These are phyloP conservation scores for Suaeda aralocaspica DNA, from an alignment of 148 eudicot species.

Conservation along the genomic window DNA sequence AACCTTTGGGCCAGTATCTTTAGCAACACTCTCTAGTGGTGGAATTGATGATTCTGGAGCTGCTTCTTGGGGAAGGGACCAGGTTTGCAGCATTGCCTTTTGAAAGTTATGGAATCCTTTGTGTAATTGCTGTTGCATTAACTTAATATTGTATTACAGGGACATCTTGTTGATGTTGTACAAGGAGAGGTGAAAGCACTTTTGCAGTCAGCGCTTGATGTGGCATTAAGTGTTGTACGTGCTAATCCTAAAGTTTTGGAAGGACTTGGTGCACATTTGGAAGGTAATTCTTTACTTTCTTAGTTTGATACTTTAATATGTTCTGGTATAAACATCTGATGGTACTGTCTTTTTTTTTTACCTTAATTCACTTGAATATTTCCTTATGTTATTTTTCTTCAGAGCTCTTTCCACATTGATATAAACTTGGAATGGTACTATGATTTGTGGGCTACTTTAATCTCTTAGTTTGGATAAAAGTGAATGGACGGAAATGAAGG, in stretches of 20 bases:
- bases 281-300: constrained; percentile 46
- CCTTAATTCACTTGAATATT: neutral
- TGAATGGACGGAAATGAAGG: too few relatives aligned
- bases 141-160: constrained; percentile 41
- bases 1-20: constrained; percentile 76
- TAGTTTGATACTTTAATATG: too few relatives aligned
- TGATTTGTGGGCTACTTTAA: neutral
- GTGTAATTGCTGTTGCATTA: neutral
- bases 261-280: constrained; percentile 91
- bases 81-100: constrained; percentile 36
- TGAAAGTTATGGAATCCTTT: neutral
- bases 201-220: constrained; percentile 85
- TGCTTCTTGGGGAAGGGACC: constrained; percentile 77
- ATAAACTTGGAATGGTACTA: neutral
- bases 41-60: constrained; percentile 83
- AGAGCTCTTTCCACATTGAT: neutral
- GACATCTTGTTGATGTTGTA: constrained; percentile 87
- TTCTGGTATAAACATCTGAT: neutral
- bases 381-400: neutral
- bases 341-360: neutral
- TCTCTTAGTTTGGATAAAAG: too few relatives aligned
- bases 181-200: constrained; percentile 76
- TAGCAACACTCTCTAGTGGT: constrained; percentile 76
- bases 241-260: constrained; percentile 89
- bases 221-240: constrained; percentile 75